Base-by-base conservation (phyloP, 805 yeast species). In the Zygosaccharomyces siamensis region DNA sequence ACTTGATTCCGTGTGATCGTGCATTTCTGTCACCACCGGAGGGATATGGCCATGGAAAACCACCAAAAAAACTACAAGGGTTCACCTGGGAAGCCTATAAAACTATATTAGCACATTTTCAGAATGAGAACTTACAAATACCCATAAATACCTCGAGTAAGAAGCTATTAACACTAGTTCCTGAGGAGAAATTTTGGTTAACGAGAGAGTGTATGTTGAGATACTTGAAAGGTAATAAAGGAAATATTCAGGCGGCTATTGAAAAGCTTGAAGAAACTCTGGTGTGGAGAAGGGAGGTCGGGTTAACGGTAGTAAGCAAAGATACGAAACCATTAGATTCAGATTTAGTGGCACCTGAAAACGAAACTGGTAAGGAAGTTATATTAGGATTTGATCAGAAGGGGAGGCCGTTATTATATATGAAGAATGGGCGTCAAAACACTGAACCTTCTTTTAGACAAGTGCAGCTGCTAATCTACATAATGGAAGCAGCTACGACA, bases 231-330 rank as follows among this genome's bases (percentile, higher is more conserved):
- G 82, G 82, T 7, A 67, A 76, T 37, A 77, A 77, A 52, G 78
- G 82, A 80, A 68, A 74, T 49, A 58, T 58, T 0, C 69, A 70
- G 7, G 63, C 66, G 6, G 72, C 81, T 3, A 72, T 74, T 23
- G 71, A 73, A 48, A 62, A 78, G 47, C 60, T 78, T 8, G 72
- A 71, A 38, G 73, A 72, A 14, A 76, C 81, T 1, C 49, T 78
- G n/a, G 63, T 70, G 1, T 78, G 83, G 83, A 71, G 83, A 64
- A 69, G 83, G 51, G 74, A 76, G 8, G 76, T 76, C 57, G 83
- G 83, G 1, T 49, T 65, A 12, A 55, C 63, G 3, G 72, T 60
- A 26, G 77, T 70, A 45, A 73, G 72, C 45, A 58, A 54, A 7
- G 53, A 53, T n/a, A 46, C 43, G 11, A 56, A 60, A 24, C 70